Percentiles rank a stretch among this genome's conserved stretches.
Conservation (phyloP, 2,329 filamentous ascomycete species). For the Aspergillus clavatus region DNA sequence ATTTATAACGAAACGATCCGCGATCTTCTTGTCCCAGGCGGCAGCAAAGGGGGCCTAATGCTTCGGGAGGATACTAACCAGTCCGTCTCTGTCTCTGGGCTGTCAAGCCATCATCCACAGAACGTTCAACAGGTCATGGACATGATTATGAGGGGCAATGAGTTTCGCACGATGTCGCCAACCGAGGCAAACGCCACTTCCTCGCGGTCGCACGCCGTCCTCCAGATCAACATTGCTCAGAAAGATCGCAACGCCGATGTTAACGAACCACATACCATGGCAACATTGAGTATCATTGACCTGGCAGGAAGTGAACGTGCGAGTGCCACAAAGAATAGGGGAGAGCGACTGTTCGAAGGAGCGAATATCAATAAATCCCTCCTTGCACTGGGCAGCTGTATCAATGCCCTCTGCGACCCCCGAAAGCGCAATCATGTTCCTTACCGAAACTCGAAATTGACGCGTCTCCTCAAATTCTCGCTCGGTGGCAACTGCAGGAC, state of each 20-base stretch:
- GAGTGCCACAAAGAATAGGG: slow-evolving; percentile 93
- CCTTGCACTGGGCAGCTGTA: slow-evolving; percentile 89
- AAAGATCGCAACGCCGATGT: slow-evolving; percentile 90
- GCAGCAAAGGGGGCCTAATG: slow-evolving; percentile 79
- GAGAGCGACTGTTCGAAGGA: slow-evolving; percentile 83
- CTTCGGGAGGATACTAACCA: slow-evolving; percentile 92
- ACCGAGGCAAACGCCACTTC: slow-evolving; percentile 97
- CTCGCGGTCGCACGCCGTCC: slow-evolving; percentile 90
- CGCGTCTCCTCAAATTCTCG: slow-evolving; percentile 90
- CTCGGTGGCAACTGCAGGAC: slow-evolving; percentile 97
- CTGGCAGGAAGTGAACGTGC: slow-evolving; percentile 92
- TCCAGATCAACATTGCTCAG: slow-evolving; percentile 93
- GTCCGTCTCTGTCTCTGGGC: slow-evolving; percentile 80
- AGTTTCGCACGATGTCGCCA: slow-evolving; percentile 89
- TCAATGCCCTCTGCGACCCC: slow-evolving; percentile 94
- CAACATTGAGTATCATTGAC: slow-evolving; percentile 96
- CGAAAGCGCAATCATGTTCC: slow-evolving; percentile 90
- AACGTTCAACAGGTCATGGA: slow-evolving; percentile 98
- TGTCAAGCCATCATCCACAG: slow-evolving; percentile 85
- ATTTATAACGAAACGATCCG: slow-evolving; percentile 99
- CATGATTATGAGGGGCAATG: slow-evolving; percentile 94
- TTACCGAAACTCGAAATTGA: slow-evolving; percentile 96
- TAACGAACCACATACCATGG: slow-evolving; percentile 95
- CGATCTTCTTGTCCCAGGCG: slow-evolving; percentile 81
- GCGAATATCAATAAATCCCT: slow-evolving; percentile 99